Base-by-base conservation (phyloP, 192 early-diverging fungal genomes). In the Podochytrium sp. region DNA sequence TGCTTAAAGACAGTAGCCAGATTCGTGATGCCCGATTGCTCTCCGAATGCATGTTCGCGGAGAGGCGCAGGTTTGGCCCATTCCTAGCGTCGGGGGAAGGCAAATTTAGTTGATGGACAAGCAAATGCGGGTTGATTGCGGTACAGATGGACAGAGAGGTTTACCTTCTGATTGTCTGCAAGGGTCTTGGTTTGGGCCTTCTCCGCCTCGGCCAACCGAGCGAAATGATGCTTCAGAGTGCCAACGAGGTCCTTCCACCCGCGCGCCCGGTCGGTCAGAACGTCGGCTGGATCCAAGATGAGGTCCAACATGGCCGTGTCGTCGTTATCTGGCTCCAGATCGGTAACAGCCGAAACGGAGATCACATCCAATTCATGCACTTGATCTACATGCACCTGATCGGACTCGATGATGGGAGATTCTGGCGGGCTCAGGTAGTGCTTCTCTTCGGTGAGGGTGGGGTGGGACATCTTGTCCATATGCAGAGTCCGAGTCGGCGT, bases 201-300 rank as follows among this genome's bases (percentile, higher is more conserved):
- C 66, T 69, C 66, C 4, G 66, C 66, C 23, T 69, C 66, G 0
- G 66, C 66, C 23, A 69, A 30, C 4, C 66, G 20, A 33, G 52
- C 50, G 35, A 53, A 69, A 51, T 69, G 66, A 38, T 56, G 51
- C 27, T 33, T 55, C 16, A 69, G 50, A 2, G 20, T 35, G 27
- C 29, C 7, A 6, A 69, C 51, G 32, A 69, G 35, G 37, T 34
- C 47, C 23, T 29, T 29, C 66, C 66, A 69, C 7, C 66, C 66
- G 51, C 51, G 66, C 5, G 66, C 51, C 14, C 66, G 32, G 49
- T 69, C 66, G 2, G 66, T 69, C 50, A 69, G 53, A 33, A 69
- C 66, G 30, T 69, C 66, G 66, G 66, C 66, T 16, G 66, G 66
- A 30, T 69, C 66, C 6, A 69, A 51, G n/a, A 35, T 35, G 29